Percentiles rank a stretch among this genome's conserved stretches.
Conservation (phyloP, 495 filamentous ascomycete genomes). For the Annulohypoxylon bovei region DNA sequence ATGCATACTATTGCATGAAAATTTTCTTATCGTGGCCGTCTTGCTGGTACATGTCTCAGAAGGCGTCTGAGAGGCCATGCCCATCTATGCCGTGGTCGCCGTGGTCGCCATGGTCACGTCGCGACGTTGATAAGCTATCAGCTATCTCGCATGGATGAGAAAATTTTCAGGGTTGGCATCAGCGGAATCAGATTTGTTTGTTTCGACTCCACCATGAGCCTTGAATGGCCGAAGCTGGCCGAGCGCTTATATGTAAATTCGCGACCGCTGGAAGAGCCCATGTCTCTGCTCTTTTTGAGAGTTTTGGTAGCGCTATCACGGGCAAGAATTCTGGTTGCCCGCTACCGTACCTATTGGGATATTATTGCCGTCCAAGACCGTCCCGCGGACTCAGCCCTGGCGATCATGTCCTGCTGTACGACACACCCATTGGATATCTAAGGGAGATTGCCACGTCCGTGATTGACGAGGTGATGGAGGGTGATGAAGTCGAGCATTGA, state of each 20-base stretch:
- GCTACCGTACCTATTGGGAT: conserved; percentile 28
- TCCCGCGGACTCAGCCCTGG: conserved; percentile 33
- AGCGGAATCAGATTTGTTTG: conserved; percentile 18
- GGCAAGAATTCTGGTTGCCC: conserved; percentile 1
- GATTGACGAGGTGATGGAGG: conserved; percentile 12
- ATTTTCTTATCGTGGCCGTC: conserved; percentile 28
- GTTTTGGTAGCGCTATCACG: conserved; percentile 10
- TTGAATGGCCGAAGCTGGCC: conserved; percentile 41
- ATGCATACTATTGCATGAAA: conserved; percentile 40
- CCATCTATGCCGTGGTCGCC: neutral
- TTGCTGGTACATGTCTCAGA: conserved; percentile 13
- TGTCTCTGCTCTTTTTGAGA: conserved; percentile 6
- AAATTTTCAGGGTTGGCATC: conserved; percentile 37
- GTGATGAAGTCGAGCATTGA: conserved; percentile 20
- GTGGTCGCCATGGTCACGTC: conserved; percentile 10
- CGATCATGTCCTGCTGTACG: conserved; percentile 35
- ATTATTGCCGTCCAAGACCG: conserved; percentile 26
- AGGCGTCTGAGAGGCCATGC: conserved; percentile 4
- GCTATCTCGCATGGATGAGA: conserved; percentile 36
- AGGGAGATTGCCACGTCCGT: conserved; percentile 13
- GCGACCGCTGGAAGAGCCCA: conserved; percentile 11
- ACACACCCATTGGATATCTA: conserved; percentile 12
- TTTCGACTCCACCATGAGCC: conserved; percentile 33
- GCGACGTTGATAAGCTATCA: conserved; percentile 31
- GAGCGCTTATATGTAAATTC: conserved; percentile 17